A percentile compares a stretch with the other conserved stretches of the same genome.
phyloP scores from a whole-genome alignment of 2,329 filamentous ascomycete genomes.

The Talaromyces albobiverticillius region DNA sequence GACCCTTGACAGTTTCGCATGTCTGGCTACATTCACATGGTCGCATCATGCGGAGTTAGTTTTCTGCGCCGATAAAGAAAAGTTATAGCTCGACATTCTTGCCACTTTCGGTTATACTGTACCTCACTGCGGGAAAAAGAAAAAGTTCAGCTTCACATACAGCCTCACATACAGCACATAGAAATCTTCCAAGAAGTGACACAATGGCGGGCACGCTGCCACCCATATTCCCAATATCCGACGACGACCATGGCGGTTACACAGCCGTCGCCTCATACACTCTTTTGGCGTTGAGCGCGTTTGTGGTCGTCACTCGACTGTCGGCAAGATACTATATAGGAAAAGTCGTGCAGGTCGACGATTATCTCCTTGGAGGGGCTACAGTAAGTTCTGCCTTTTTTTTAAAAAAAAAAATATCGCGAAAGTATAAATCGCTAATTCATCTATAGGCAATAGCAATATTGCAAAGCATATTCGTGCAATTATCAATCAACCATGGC shows the following conservation, averaged over 20 bases:
- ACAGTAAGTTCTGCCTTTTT: constrained; percentile 9
- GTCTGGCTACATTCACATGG: too few relatives aligned
- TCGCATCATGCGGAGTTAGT: too few relatives aligned
- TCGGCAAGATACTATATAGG: constrained; percentile 22
- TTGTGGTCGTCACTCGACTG: constrained; percentile 19
- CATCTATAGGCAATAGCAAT: constrained; percentile 16
- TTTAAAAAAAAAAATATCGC: background rate
- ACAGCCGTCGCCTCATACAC: constrained; percentile 22
- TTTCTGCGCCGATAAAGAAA: too few relatives aligned
- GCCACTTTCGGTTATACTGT: too few relatives aligned
- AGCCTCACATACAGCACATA: too few relatives aligned
- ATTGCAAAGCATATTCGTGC: constrained; percentile 21
- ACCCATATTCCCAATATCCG: constrained; percentile 21
- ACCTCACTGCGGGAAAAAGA: too few relatives aligned
- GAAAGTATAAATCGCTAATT: background rate
- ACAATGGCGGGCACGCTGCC: constrained; percentile 19
- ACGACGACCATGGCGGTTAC: constrained; percentile 23
- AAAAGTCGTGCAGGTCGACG: constrained; percentile 20
- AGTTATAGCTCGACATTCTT: too few relatives aligned
- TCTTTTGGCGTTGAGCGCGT: constrained; percentile 17
- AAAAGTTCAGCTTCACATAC: too few relatives aligned
- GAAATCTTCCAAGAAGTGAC: background rate
- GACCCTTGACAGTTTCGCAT: too few relatives aligned
- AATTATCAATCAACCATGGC: constrained; percentile 22
- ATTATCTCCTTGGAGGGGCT: constrained; percentile 19